Evolutionary conservation across 805 yeast species (phyloP).

Genomic region (Lachancea dasiensis): DNA sequence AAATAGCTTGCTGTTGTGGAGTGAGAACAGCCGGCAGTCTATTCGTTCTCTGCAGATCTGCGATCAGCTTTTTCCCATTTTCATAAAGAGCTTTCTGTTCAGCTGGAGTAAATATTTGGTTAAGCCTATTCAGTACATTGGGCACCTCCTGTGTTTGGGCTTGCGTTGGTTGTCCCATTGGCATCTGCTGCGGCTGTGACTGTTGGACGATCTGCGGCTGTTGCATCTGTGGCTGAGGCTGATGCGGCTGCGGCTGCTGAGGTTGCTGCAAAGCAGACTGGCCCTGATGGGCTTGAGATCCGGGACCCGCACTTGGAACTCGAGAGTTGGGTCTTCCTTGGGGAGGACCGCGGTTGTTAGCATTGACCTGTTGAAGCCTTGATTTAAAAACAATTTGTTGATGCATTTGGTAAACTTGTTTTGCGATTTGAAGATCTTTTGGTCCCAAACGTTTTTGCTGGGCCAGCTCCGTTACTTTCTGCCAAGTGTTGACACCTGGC

Average conservation of each 20-base stretch:
- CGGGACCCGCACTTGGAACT: conserved; percentile 9
- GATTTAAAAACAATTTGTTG: conserved; percentile 47
- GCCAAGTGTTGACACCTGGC: conserved; percentile 75
- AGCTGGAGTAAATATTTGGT: conserved; percentile 32
- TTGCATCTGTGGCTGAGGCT: conserved; percentile 8
- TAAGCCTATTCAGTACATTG: conserved; percentile 30
- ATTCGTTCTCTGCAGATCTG: conserved; percentile 31
- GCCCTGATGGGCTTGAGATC: conserved; percentile 20
- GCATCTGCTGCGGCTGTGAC: conserved; percentile 25
- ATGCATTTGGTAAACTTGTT: conserved; percentile 63
- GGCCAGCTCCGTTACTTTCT: conserved; percentile 59
- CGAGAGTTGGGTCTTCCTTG: conserved; percentile 13
- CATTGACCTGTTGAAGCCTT: conserved; percentile 40
- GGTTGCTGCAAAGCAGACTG: conserved; percentile 29
- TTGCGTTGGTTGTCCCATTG: conserved; percentile 17
- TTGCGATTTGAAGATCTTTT: conserved; percentile 51
- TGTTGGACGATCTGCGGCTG: conserved; percentile 10
- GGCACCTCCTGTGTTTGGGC: conserved; percentile 28
- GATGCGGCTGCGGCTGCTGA: conserved; percentile 12
- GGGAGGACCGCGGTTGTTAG: conserved; percentile 33
- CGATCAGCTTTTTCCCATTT: conserved; percentile 34
- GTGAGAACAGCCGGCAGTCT: conserved; percentile 16
- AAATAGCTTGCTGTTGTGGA: conserved; percentile 23
- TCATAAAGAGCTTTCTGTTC: conserved; percentile 33
- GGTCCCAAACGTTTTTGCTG: conserved; percentile 54